Percentiles rank a stretch among this genome's conserved stretches.
phyloP scores from a whole-genome alignment of 2,329 filamentous ascomycete species.

The Epichloe coenophiala region DNA sequence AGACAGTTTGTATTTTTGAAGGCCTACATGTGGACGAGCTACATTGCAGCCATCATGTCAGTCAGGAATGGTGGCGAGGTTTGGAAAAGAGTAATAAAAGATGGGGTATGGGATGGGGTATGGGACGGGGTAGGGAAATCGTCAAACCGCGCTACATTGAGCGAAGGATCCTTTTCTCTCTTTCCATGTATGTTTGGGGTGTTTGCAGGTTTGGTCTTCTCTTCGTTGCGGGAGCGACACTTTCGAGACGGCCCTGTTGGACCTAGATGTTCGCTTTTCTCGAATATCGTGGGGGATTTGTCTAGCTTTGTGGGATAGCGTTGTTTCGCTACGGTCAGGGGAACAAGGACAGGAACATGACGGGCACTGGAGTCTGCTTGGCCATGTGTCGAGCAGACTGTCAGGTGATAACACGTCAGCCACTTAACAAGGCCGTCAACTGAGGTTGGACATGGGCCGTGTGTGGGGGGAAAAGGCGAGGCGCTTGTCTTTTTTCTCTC shows the following conservation, averaged over 20 bases:
- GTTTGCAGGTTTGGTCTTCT: not conserved
- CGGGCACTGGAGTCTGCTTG: slow-evolving; percentile 1
- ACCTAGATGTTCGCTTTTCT: slow-evolving; percentile 4
- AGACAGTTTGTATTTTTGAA: not conserved
- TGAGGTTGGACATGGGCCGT: not conserved
- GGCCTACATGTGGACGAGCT: not conserved
- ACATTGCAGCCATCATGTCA: not conserved
- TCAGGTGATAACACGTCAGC: not conserved
- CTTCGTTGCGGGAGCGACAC: not conserved
- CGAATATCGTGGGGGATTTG: not conserved
- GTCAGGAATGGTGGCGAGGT: not conserved
- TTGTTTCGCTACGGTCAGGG: not conserved
- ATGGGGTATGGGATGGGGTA: no score
- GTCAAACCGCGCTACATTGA: not conserved
- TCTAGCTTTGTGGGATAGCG: not conserved
- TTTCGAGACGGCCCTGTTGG: not conserved
- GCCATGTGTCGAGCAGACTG: not conserved
- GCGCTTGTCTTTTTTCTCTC: not conserved
- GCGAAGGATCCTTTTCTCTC: not conserved
- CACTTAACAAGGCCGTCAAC: not conserved
- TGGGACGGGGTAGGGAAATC: not conserved
- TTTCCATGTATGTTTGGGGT: not conserved
- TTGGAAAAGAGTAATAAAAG: not conserved
- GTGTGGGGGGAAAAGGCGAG: not conserved
- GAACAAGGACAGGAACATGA: not conserved